Conservation (phyloP, 495 filamentous ascomycete genomes). For the Lasiosphaeris hirsuta region DNA sequence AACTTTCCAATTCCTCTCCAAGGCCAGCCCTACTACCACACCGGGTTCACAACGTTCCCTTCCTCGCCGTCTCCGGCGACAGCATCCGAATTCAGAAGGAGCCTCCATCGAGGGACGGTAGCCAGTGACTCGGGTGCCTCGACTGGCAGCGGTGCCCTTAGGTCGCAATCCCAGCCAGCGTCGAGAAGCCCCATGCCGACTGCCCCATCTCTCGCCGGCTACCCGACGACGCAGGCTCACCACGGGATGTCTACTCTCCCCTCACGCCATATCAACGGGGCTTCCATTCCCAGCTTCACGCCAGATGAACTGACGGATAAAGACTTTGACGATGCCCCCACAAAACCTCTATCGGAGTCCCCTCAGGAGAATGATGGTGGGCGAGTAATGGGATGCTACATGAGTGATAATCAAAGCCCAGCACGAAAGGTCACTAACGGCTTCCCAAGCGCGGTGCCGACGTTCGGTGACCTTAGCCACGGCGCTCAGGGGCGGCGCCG, state of each 20-base stretch:
- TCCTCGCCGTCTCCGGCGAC: constrained; percentile 44
- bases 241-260: constrained; percentile 32
- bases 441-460: constrained; percentile 35
- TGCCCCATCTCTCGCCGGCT: constrained; percentile 18
- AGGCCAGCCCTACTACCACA: constrained; percentile 27
- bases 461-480: constrained; percentile 43
- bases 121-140: constrained; percentile 35
- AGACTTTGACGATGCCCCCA: constrained; percentile 33
- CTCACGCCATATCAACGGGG: constrained; percentile 39
- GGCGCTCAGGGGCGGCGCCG: constrained; percentile 36
- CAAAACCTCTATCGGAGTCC: constrained; percentile 32
- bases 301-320: constrained; percentile 43
- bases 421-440: constrained; percentile 30
- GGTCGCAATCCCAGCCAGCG: constrained; percentile 58
- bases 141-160: constrained; percentile 42
- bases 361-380: constrained; percentile 39
- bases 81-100: constrained; percentile 46
- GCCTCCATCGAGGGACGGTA: constrained; percentile 45
- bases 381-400: constrained; percentile 39
- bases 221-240: constrained; percentile 24
- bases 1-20: constrained; percentile 25
- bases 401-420: constrained; percentile 35
- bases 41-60: constrained; percentile 41
- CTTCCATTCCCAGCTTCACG: constrained; percentile 46
- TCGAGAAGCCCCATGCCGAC: constrained; percentile 37